phyloP scores from a whole-genome alignment of 768 basidiomycete genomes.

The Xerocomus potaroensis region DNA sequence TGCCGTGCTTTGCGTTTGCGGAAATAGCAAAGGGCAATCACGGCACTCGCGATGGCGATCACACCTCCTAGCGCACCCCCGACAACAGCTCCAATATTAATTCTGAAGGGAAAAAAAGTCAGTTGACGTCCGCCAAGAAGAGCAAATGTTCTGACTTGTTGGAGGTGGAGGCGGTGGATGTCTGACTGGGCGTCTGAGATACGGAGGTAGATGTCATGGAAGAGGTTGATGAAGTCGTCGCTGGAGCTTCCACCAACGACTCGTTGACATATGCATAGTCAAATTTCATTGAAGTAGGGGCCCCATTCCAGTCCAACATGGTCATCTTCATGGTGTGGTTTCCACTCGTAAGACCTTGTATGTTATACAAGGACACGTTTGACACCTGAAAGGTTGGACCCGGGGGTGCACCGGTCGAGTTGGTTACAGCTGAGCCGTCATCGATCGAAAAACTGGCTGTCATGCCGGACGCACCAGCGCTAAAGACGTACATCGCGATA shows the following conservation, averaged over 20 bases:
- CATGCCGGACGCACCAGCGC: constrained; percentile 17
- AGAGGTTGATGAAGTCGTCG: constrained; percentile 2
- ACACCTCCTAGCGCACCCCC: constrained; percentile 15
- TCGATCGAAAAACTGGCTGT: constrained; percentile 22
- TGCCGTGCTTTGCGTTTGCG: constrained; percentile 4
- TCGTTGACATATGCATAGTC: constrained; percentile 26
- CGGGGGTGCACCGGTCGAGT: constrained; percentile 2
- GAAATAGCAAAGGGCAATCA: constrained; percentile 4
- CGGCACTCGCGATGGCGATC: not conserved
- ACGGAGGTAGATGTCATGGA: not conserved
- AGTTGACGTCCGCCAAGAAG: not conserved
- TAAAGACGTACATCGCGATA: constrained; percentile 25
- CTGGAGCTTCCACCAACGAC: constrained; percentile 10
- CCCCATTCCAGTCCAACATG: constrained; percentile 17
- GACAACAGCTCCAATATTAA: constrained; percentile 10
- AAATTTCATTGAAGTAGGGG: constrained; percentile 22
- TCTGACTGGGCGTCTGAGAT: constrained; percentile 2
- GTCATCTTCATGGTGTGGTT: constrained; percentile 22
- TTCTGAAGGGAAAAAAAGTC: constrained; percentile 4
- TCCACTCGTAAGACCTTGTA: constrained; percentile 14
- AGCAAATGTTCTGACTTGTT: constrained; percentile 7
- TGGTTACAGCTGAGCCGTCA: constrained; percentile 2
- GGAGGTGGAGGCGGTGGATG: not conserved
- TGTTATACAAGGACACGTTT: constrained; percentile 15
- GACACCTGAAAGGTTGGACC: constrained; percentile 17